Evolutionary conservation across 2,329 filamentous ascomycete species (phyloP).

Genomic region (Fusarium torulosum): DNA sequence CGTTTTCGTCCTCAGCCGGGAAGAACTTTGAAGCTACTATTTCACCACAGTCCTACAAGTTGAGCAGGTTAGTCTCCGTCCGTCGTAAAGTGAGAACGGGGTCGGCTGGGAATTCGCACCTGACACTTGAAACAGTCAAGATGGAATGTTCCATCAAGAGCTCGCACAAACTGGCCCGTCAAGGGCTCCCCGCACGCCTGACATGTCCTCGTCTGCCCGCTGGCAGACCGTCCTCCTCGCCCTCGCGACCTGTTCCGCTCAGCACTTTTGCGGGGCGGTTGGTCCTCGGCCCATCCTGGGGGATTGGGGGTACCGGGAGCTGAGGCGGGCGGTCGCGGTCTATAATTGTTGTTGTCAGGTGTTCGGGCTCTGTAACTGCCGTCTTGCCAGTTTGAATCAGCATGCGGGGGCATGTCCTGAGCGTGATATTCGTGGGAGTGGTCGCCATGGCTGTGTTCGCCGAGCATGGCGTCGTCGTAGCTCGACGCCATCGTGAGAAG

Average conservation of each 20-base stretch:
- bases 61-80: conserved; percentile 35
- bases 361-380: conserved; percentile 53
- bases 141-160: conserved; percentile 93
- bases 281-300: conserved; percentile 57
- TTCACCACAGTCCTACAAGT: conserved; percentile 86
- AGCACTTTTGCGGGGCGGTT: conserved; percentile 61
- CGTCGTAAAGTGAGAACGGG: conserved; percentile 4
- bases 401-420: conserved; percentile 50
- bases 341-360: conserved; percentile 54
- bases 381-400: conserved; percentile 55
- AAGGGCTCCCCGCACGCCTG: conserved; percentile 90
- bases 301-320: conserved; percentile 52
- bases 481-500: conserved; percentile 60
- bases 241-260: conserved; percentile 70
- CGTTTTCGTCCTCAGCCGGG: conserved; percentile 91
- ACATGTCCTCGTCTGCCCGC: conserved; percentile 74
- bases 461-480: conserved; percentile 58
- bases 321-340: conserved; percentile 53
- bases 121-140: conserved; percentile 98
- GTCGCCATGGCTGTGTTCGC: conserved; percentile 55
- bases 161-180: conserved; percentile 95
- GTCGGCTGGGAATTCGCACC: conserved; percentile 62
- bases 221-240: conserved; percentile 66
- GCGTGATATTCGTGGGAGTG: conserved; percentile 37
- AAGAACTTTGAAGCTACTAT: conserved; percentile 99